A percentile compares a stretch with the other conserved stretches of the same genome.
Conservation (phyloP, 768 basidiomycete genomes). For the Mycena indigotica region DNA sequence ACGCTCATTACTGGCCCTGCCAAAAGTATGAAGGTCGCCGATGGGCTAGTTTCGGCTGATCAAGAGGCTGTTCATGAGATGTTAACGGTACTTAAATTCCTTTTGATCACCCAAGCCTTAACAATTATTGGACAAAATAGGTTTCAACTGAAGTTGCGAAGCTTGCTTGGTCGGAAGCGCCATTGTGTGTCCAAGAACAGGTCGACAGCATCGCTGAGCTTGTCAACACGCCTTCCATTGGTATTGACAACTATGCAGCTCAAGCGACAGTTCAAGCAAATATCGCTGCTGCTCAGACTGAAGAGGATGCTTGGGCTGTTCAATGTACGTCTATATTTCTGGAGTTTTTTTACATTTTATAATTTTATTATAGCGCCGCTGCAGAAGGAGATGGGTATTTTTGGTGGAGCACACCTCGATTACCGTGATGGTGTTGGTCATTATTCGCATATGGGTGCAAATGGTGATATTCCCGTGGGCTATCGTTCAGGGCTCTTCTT, state of each 20-base stretch:
- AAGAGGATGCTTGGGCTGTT: background rate
- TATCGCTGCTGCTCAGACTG: background rate
- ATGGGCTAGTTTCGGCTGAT: background rate
- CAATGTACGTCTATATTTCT: background rate
- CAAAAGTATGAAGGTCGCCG: background rate
- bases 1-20: background rate
- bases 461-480: background rate
- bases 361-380: background rate
- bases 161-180: background rate
- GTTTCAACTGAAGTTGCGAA: background rate
- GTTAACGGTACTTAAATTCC: too few relatives aligned
- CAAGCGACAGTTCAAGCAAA: background rate
- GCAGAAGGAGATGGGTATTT: slow-evolving; percentile 2
- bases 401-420: slow-evolving; percentile 2
- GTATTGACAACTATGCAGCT: background rate
- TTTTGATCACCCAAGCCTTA: too few relatives aligned
- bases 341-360: background rate
- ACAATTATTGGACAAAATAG: too few relatives aligned
- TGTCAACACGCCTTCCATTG: background rate
- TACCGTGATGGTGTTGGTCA: background rate
- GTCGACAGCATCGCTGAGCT: background rate
- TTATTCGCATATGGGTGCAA: background rate
- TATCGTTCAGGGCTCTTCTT: slow-evolving; percentile 3
- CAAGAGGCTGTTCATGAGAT: background rate
- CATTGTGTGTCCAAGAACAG: background rate